Evolutionary conservation across 495 filamentous ascomycete genomes (phyloP), one percentile per base, ranked within the genome.

Genomic region (Neohortaea acidophila): DNA sequence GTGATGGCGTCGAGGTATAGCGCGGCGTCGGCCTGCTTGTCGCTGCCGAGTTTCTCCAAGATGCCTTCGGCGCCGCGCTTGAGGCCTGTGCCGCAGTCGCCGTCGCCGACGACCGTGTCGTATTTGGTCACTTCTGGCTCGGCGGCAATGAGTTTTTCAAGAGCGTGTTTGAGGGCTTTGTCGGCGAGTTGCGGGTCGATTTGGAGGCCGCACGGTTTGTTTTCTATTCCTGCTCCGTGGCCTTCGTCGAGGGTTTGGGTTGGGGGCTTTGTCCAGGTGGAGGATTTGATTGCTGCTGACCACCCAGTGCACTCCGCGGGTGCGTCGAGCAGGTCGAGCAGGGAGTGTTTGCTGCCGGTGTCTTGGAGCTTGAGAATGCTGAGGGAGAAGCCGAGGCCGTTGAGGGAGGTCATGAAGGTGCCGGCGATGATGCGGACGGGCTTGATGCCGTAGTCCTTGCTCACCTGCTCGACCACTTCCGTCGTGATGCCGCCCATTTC

Each of bases 81-180:
- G 26, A 97, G 64, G 0, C 84, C 84, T 21, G 84, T 77, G 1
- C 89, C 89, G 57, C 89, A 97, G 61, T 97, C 89, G 28, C 89
- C 89, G 56, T 97, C 89, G 33, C 89, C 89, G 34, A 94, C 84
- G 19, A 92, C 71, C 1, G 84, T 91, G 54, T 97, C 89, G 55
- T 76, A 94, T 38, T 68, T 75, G 6, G 91, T 94, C 20, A 96
- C 70, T 39, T 85, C 74, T 3, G 81, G 73, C 52, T 97, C 89
- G 1, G 72, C 81, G 0, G 62, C 66, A 43, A 94, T 79, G 30
- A 96, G 56, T 29, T 65, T 64, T 35, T 80, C 60, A 11, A 94
- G 65, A 2, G 70, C 87, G n/a, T 66, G 55, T n/a, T 59, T 60
- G 5, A 96, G 61, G 8, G 68, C 67, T 24, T 65, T 64, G 49